These are phyloP conservation scores for Penicillium simplicissimum DNA, from an alignment of 495 filamentous ascomycete genomes.

Conservation along the genomic window DNA sequence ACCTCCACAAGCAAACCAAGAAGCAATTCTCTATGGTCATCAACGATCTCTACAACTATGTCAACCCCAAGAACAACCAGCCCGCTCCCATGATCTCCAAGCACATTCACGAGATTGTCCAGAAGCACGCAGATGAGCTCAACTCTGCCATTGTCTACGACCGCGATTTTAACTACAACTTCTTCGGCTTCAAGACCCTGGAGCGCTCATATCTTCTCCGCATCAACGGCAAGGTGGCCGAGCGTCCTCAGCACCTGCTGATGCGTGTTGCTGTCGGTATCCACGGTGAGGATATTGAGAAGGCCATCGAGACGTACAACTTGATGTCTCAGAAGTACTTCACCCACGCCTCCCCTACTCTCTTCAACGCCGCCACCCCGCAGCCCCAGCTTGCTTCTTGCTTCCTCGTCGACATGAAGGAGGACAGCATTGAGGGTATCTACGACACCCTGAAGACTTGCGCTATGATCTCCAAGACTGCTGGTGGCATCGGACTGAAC, in stretches of 20 bases:
- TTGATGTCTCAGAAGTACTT: slow-evolving; percentile 97
- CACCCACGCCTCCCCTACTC: slow-evolving; percentile 94
- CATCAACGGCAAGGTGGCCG: slow-evolving; percentile 88
- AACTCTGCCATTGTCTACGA: slow-evolving; percentile 99
- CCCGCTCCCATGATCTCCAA: slow-evolving; percentile 90
- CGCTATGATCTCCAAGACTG: slow-evolving; percentile 99
- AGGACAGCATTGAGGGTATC: slow-evolving; percentile 98
- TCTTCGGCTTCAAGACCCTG: slow-evolving; percentile 98
- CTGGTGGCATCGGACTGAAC: slow-evolving; percentile 94
- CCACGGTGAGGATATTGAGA: slow-evolving; percentile 91
- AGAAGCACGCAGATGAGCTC: slow-evolving; percentile 92
- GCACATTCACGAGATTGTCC: slow-evolving; percentile 83
- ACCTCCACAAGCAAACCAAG: slow-evolving; percentile 99
- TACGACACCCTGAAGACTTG: slow-evolving; percentile 99
- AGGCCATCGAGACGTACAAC: slow-evolving; percentile 94
- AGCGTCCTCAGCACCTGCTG: slow-evolving; percentile 97
- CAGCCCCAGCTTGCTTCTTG: slow-evolving; percentile 92
- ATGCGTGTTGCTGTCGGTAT: slow-evolving; percentile 99
- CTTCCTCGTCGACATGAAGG: slow-evolving; percentile 98
- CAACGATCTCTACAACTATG: slow-evolving; percentile 89
- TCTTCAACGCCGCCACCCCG: slow-evolving; percentile 97
- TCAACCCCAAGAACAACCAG: slow-evolving; percentile 90
- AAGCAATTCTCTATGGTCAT: slow-evolving; percentile 97
- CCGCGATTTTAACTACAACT: slow-evolving; percentile 99
- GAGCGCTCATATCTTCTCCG: slow-evolving; percentile 96